These are phyloP conservation scores for Trichoderma endophyticum DNA, from an alignment of 2,329 filamentous ascomycete genomes.

Conservation along the genomic window DNA sequence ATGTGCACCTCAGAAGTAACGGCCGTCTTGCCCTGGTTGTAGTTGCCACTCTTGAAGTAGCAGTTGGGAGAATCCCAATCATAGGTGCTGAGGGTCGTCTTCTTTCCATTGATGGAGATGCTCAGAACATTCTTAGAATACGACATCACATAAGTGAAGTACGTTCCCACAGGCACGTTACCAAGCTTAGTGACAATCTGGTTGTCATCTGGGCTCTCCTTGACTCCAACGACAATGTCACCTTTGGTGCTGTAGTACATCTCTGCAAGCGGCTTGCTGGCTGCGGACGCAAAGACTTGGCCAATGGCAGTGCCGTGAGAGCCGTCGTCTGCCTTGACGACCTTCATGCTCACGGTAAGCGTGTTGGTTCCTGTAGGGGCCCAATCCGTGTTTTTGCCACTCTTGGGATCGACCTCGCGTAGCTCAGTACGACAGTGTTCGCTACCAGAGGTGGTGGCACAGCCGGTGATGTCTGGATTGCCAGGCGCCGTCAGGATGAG, in stretches of 20 bases:
- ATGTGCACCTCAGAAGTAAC: constrained; percentile 28
- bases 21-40: constrained; percentile 33
- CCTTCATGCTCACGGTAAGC: constrained; percentile 24
- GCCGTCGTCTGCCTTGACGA: constrained; percentile 36
- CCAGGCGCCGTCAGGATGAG: constrained; percentile 41
- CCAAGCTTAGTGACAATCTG: constrained; percentile 33
- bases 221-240: constrained; percentile 35
- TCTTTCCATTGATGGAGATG: constrained; percentile 31
- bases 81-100: constrained; percentile 28
- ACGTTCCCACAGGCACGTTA: constrained; percentile 31
- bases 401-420: constrained; percentile 33
- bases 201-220: constrained; percentile 28
- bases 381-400: constrained; percentile 32
- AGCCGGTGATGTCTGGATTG: constrained; percentile 30
- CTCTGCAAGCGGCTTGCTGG: constrained; percentile 38
- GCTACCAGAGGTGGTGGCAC: constrained; percentile 39
- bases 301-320: constrained; percentile 34
- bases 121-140: constrained; percentile 35
- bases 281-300: constrained; percentile 37
- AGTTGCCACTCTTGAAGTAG: constrained; percentile 40
- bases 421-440: constrained; percentile 43
- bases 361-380: constrained; percentile 16
- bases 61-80: constrained; percentile 30
- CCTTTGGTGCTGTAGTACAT: constrained; percentile 38
- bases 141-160: constrained; percentile 37